Conservation (phyloP, 164 flowering plant genomes). For the Echeveria elegans region DNA sequence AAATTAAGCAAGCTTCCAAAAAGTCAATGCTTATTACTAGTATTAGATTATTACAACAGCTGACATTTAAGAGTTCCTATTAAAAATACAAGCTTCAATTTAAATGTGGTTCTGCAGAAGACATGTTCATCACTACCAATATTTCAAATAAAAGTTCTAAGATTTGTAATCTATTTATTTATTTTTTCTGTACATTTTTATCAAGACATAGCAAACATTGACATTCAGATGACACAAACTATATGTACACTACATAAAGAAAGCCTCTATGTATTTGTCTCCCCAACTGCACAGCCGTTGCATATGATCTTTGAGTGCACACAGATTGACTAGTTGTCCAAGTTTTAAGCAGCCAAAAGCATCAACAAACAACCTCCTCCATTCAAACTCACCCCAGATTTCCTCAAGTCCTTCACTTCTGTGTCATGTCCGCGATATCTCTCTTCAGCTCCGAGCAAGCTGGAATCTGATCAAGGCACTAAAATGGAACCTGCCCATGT, state of each 20-base stretch:
- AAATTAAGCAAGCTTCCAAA: neutral
- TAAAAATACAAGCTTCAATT: neutral
- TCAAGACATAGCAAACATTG: no score
- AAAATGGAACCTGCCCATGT: neutral
- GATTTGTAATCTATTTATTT: neutral
- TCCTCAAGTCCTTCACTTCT: neutral
- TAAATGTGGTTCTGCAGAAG: neutral
- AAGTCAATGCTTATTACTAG: neutral
- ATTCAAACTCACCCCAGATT: neutral
- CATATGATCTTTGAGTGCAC: neutral
- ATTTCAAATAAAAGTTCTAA: neutral
- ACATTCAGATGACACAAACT: no score
- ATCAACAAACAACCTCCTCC: slow-evolving; percentile 1
- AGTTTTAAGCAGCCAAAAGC: neutral
- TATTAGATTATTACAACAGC: neutral
- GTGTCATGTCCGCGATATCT: neutral
- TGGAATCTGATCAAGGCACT: neutral
- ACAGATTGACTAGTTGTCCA: neutral
- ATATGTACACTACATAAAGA: neutral
- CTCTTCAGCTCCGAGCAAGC: neutral
- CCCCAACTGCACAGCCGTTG: neutral
- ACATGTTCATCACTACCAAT: neutral
- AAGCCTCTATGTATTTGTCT: neutral
- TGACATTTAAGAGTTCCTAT: neutral
- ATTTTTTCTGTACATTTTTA: neutral